Conservation (phyloP, 2,329 filamentous ascomycete genomes). For the Elsinoe arachidis region DNA sequence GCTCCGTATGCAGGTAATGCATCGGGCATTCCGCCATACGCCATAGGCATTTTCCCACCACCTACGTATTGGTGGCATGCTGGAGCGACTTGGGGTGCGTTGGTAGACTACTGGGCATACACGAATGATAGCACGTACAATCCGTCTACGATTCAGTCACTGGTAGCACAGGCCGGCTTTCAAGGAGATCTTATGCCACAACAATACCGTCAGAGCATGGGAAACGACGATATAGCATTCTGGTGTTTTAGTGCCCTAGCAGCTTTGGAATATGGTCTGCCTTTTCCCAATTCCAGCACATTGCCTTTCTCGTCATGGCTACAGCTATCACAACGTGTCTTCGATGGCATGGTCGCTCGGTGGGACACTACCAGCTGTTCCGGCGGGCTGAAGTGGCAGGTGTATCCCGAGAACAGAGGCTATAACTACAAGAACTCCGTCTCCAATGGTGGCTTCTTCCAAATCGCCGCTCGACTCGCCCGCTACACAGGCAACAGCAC, state of each 20-base stretch:
- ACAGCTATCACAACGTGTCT: conserved; percentile 68
- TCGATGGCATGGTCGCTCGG: conserved; percentile 64
- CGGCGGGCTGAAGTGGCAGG: conserved; percentile 80
- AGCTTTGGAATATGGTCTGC: conserved; percentile 68
- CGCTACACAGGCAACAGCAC: conserved; percentile 37
- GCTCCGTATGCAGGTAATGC: neutral
- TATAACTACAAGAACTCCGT: conserved; percentile 78
- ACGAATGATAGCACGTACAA: conserved; percentile 38
- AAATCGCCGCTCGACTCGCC: conserved; percentile 54
- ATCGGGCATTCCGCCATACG: neutral
- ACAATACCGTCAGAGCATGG: conserved; percentile 27
- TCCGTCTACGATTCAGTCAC: conserved; percentile 33
- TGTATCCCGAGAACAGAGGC: conserved; percentile 67
- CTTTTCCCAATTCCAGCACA: conserved; percentile 51
- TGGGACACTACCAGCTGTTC: conserved; percentile 60
- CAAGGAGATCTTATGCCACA: conserved; percentile 36
- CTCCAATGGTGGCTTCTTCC: conserved; percentile 75
- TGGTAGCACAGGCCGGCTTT: conserved; percentile 34
- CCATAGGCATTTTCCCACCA: conserved; percentile 27
- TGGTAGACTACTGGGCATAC: conserved; percentile 37
- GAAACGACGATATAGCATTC: conserved; percentile 59
- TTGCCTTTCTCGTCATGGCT: conserved; percentile 60
- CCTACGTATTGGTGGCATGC: conserved; percentile 39
- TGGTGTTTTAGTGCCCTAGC: conserved; percentile 78
- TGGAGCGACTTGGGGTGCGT: conserved; percentile 24